Conservation (phyloP, 169 alveolate species). For the Cyclospora cayetanensis region DNA sequence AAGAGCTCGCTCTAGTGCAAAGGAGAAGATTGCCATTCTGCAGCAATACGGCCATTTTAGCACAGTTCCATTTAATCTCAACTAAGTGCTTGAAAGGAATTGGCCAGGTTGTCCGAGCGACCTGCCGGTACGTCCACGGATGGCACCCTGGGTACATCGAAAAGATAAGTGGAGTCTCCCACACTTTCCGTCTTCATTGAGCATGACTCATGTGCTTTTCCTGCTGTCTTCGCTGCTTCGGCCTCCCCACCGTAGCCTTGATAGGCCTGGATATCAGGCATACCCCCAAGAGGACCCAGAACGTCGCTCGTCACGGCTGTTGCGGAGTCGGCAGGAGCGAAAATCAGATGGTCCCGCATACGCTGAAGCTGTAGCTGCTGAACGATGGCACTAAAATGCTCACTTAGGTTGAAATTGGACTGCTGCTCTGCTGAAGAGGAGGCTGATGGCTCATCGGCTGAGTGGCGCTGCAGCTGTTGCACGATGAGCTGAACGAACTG, state of each 20-base stretch:
- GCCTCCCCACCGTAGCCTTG: neutral
- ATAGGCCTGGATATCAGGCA: constrained; percentile 14
- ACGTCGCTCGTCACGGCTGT: constrained; percentile 11
- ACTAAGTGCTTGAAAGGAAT: no score
- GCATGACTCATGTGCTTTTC: neutral
- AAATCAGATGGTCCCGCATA: constrained; percentile 24
- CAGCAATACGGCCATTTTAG: no score
- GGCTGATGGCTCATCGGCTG: neutral
- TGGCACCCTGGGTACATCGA: no score
- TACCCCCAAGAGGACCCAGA: constrained; percentile 26
- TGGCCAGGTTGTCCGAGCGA: no score
- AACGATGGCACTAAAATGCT: neutral
- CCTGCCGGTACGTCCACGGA: no score
- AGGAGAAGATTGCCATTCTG: no score
- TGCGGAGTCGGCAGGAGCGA: neutral
- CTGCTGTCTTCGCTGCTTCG: neutral
- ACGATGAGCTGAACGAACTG: constrained; percentile 69
- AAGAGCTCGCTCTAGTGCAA: no score
- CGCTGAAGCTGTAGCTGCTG: constrained; percentile 61
- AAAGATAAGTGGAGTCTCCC: no score
- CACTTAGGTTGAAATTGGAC: constrained; percentile 16
- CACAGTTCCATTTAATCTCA: no score
- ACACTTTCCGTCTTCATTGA: no score
- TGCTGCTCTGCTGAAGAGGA: neutral
- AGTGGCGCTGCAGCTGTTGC: constrained; percentile 59